Base-by-base conservation (phyloP, 805 yeast species). In the Candida sithepensis region DNA sequence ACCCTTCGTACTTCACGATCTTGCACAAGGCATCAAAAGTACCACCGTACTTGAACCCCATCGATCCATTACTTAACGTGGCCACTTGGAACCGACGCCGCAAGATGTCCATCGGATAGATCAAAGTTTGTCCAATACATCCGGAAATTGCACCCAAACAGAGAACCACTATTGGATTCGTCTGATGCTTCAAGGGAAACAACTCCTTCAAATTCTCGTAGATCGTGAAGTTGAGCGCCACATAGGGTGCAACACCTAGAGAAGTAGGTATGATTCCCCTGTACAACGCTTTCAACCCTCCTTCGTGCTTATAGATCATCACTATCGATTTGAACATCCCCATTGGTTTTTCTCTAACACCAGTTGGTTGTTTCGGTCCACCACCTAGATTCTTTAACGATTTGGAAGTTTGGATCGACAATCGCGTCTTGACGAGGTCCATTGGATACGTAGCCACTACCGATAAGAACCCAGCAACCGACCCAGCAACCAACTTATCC, bases 171-270 rank as follows among this genome's bases (percentile, higher is more conserved):
- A 68, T 53, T 3, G 84, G 57, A 49, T 71, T 65, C 4, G 43
- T 45, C 36, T 51, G 58, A 38, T 46, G 41, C 7, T 50, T 21
- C 13, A 30, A 45, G 1, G 74, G 69, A 64, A 77, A 68, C 45
- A 70, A 60, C 49, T 84, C 94, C 52, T 90, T 80, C 54, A 90
- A 61, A 51, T 78, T 81, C 61, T 94, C 98, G 70, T 91, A 92
- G 41, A 89, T 81, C 2, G 96, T 85, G 63, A 92, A 92, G 67
- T 91, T 92, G 44, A 92, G 77, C 3, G 96, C 96, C 28, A 89
- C 97, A 61, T 91, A 94, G 1, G 98, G 97, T 1, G 96, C 97
- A 19, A 94, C 97, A 1, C 98, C 97, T 48, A 88, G 68, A 1
- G 91, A 81, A 0, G 98, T 92, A n/a, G 98, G 96, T 51, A 84